Evolutionary conservation across 805 yeast species (phyloP), one percentile per base, ranked within the genome.

Genomic region (Kurtzmaniella fragi): DNA sequence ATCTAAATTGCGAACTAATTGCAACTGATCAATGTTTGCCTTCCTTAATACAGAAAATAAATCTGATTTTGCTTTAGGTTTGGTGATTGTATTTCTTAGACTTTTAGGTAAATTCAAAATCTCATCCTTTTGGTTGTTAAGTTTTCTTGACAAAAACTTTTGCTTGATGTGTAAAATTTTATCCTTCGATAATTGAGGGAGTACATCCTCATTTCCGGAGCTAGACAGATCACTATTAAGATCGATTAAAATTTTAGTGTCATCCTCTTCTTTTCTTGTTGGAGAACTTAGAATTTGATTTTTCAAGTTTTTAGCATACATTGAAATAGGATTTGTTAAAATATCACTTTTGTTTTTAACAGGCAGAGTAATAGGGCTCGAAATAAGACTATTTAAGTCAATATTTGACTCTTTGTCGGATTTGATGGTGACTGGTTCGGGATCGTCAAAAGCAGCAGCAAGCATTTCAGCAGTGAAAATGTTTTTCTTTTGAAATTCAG

Each of bases 21-120:
- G 56, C 30, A 68, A 58, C 44, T 78, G 83, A 34, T 63, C 55
- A 31, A 67, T 64, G 34, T 74, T 72, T 3, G 75, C 75, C 34
- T 57, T 59, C 43, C 65, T 64, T 42, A 77, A 58, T 9, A 54
- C 52, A 9, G 47, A 42, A 33, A 71, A 59, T 28, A 76, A 52
- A 11, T 53, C 50, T 20, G 25, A 8, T 20, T 8, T 20, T 20
- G 25, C 7, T 20, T 20, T 20, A 5, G 25, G 25, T 16, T 55
- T 59, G 15, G 53, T 32, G 34, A 42, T 40, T 4, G 42, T 30
- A 15, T 41, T 45, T 28, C 47, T 48, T 12, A 50, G 40, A 14
- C 20, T 32, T 14, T 36, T 42, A 17, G 55, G 51, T 25, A 50
- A 35, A 28, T 38, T 32, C 3, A 35, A 16, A 10, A 35, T 28